Base-by-base conservation (phyloP, 1,284 basidiomycete species). In the Gymnopus androsaceus region DNA sequence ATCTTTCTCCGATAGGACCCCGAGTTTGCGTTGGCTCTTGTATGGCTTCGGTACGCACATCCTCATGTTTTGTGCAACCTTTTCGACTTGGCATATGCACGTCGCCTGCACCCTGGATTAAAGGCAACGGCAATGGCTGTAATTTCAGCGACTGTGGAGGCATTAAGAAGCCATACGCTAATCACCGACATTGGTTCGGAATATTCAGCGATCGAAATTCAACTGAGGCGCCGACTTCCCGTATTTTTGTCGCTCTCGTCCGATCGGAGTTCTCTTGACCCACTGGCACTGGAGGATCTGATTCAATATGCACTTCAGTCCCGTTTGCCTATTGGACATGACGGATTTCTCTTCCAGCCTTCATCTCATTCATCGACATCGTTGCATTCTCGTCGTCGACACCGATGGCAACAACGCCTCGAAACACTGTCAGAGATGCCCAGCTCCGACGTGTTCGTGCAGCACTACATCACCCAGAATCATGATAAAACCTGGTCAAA, bases 241-340 rank as follows among this genome's bases (percentile, higher is more conserved):
- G 61, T 61, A 15, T 59, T 66, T 5, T 69, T 71, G 57, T 42
- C 42, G 27, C 62, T 59, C n/a, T 50, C 25, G 5, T n/a, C 25
- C 21, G 48, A 50, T 25, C 19, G 25, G 31, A 33, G 21, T 21
- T 19, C 67, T 25, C 60, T 70, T 33, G 53, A 73, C 11, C 59
- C 67, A 9, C 66, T 66, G 17, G 55, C 72, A 1, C 67, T 85
- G 0, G 80, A 85, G 37, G 69, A 76, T 12, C 65, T 85, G 59
- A 74, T 85, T 25, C 76, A 80, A 3, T 63, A 64, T 3, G 69
- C 72, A 1, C 51, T 83, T 1, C 63, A 71, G 21, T 72, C 73
- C 0, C 70, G 66, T 5, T 64, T 83, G 3, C 82, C 82, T 56
- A 49, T 62, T 60, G 61, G 62, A 57, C 63, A 47, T 55, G 47